Conservation (phyloP, 176 grass and related monocot genomes). For the Elaeis guineensis region DNA sequence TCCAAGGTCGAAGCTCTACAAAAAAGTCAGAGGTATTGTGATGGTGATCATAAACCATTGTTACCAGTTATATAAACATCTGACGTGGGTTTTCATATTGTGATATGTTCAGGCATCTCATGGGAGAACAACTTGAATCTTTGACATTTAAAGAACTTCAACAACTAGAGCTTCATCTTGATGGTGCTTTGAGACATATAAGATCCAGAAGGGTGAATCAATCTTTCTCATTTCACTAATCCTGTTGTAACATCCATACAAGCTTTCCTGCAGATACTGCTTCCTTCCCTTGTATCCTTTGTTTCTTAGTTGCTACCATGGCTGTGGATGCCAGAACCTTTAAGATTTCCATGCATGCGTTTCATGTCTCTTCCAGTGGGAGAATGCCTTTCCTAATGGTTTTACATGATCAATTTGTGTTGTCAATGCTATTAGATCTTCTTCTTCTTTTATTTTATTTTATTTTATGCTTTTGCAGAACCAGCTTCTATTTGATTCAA, state of each 20-base stretch:
- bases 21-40: slow-evolving; percentile 55
- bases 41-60: too few species aligned
- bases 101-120: slow-evolving; percentile 46
- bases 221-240: neutral
- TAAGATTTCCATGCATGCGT: too few species aligned
- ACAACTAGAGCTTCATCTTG: slow-evolving; percentile 75
- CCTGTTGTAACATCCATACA: too few species aligned
- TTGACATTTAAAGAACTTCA: slow-evolving; percentile 65
- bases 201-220: slow-evolving; percentile 68
- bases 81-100: slow-evolving; percentile 1
- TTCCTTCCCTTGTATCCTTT: too few species aligned
- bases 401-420: too few species aligned
- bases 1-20: slow-evolving; percentile 60
- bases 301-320: too few species aligned
- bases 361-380: too few species aligned
- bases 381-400: too few species aligned
- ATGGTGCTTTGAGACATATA: slow-evolving; percentile 69
- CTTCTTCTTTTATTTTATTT: neutral
- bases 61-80: too few species aligned
- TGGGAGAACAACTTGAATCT: slow-evolving; percentile 69
- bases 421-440: neutral
- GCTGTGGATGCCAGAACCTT: too few species aligned
- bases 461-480: slow-evolving; percentile 34
- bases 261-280: too few species aligned
- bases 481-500: slow-evolving; percentile 50